These are phyloP conservation scores for Rhizophora mangle DNA, from an alignment of 345 rosid species.

Conservation along the genomic window DNA sequence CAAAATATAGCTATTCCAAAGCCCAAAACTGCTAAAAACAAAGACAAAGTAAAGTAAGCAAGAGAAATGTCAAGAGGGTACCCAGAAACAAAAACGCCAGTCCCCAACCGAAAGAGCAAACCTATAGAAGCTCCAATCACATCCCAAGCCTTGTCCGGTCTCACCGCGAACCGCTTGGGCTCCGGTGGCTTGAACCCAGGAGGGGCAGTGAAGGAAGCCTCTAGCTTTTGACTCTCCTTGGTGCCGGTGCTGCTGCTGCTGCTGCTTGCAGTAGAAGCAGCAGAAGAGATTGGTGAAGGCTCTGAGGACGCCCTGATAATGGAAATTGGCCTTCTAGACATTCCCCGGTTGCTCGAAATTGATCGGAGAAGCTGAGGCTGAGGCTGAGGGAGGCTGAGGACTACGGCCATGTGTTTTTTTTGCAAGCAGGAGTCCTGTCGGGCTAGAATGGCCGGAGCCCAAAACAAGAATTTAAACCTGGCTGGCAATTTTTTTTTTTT, in stretches of 20 bases:
- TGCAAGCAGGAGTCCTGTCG: background rate
- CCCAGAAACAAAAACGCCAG: constrained; percentile 83
- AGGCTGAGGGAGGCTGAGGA: constrained; percentile 42
- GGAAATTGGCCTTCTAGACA: constrained; percentile 27
- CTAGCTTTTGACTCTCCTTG: constrained; percentile 25
- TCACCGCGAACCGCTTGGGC: constrained; percentile 60
- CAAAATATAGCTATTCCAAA: background rate
- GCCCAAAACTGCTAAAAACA: background rate
- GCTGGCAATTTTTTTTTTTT: background rate
- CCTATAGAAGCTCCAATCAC: constrained; percentile 66
- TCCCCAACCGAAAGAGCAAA: constrained; percentile 65
- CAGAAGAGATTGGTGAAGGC: constrained; percentile 19
- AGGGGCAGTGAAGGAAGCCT: constrained; percentile 41
- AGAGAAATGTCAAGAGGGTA: constrained; percentile 14
- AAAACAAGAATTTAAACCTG: background rate
- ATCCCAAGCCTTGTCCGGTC: constrained; percentile 58
- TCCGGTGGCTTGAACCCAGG: constrained; percentile 67
- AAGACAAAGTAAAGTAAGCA: background rate
- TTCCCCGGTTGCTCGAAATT: constrained; percentile 18
- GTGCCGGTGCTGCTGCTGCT: constrained; percentile 21
- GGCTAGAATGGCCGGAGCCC: background rate
- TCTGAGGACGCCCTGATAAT: constrained; percentile 45
- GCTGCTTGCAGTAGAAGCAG: constrained; percentile 27
- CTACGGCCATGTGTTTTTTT: constrained; percentile 53
- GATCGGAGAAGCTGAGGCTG: constrained; percentile 38